Base-by-base conservation (phyloP, 2,329 filamentous ascomycete species). In the Xylariaceae sp. region DNA sequence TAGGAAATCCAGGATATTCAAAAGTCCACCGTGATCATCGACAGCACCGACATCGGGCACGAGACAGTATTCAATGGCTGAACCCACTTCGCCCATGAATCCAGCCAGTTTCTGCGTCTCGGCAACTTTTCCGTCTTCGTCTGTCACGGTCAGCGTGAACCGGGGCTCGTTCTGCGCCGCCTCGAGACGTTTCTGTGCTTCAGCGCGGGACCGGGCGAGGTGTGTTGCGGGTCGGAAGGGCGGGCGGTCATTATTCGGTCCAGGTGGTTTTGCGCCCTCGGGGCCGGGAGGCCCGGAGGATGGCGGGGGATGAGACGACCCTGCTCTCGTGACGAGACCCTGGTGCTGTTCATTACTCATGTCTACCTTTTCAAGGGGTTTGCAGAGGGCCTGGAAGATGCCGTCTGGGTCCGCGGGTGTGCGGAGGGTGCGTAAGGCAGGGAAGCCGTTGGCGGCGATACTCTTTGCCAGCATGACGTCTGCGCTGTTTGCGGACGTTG, bases 351-450 rank as follows among this genome's bases (percentile, higher is more conserved):
- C 81, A 8, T 73, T 73, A 1, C 80, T 76, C 18, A 81, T 74
- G 47, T 84, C 79, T 17, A 83, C 76, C 35, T 78, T 77, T 35
- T 82, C 81, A 3, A 80, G 75, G 0, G 88, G 88, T 49, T 80
- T 81, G 71, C 89, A 92, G 1, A 91, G 78, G 1, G 77, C 74
- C 73, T 92, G 89, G 62, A 92, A 84, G 6, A 82, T 66, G 30
- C 88, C 89, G 4, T 89, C 82, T 1, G 87, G 82, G 64, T 92
- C 89, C 59, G 84, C 84, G 1, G 88, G 89, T 0, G 84, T 78
- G 56, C 88, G 83, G 15, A 92, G 74, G 1, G 70, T 75, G 8
- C 75, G 76, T 8, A 92, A 78, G 0, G 74, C 71, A 0, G 89
- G 88, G 67, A 92, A 89, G 0, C 84, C 84, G 53, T 87, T 85